Base-by-base conservation (phyloP, 2,329 filamentous ascomycete species). In the Aschersonia sp. region DNA sequence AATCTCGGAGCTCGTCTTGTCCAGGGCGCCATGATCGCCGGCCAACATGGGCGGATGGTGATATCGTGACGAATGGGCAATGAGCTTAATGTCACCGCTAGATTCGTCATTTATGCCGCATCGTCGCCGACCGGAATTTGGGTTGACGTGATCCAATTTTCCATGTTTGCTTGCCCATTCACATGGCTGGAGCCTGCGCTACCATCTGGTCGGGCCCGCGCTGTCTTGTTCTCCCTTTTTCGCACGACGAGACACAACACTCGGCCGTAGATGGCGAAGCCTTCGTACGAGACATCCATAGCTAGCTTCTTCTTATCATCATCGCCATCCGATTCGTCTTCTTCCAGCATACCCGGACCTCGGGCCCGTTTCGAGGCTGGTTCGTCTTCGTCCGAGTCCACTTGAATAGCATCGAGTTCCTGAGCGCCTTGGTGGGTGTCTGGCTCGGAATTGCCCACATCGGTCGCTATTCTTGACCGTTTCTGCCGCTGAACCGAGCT, bases 231-330 rank as follows among this genome's bases (percentile, higher is more conserved):
- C 53, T 81, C 83, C 51, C 83, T 81, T 61, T 83, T 85, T 63
- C 80, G 82, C 58, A 98, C 82, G 7, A 98, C 84, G 49, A 98
- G 73, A 64, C 89, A 97, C 30, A 98, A 71, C 44, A 95, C 87
- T 55, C 87, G 84, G 9, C 92, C 88, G 66, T 95, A 94, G 59
- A 98, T 95, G 56, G 84, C 86, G 66, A 97, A 97, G 7, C 92
- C 90, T 58, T 97, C 88, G 65, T 97, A 98, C 11, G 81, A 82
- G 30, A 90, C 92, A 51, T 84, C 82, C 69, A 95, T 77, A 22
- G 76, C 78, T 56, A 94, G 68, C 63, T 95, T 97, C 70, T 98
- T 95, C 67, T 95, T 94, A 58, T 94, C 84, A 49, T 84, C 80
- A 8, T 62, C 61, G 14, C 60, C 61, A 31, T 47, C 48, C 14